These are phyloP conservation scores for Wilcoxina mikolae DNA, from an alignment of 495 filamentous ascomycete genomes.

Conservation along the genomic window DNA sequence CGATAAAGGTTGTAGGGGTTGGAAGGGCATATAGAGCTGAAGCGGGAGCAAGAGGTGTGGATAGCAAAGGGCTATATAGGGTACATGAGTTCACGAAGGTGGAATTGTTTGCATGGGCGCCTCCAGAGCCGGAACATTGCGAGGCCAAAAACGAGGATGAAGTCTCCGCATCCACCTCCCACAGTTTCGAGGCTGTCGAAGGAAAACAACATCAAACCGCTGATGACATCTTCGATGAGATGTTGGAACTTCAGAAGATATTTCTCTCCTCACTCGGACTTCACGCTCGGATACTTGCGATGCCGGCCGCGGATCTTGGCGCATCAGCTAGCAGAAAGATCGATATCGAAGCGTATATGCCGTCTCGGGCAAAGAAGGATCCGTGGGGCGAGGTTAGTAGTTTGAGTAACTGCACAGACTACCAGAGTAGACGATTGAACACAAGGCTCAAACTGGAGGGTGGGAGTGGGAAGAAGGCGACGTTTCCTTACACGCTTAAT, in stretches of 20 bases:
- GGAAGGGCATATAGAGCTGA: slow-evolving; percentile 89
- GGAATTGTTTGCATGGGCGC: slow-evolving; percentile 83
- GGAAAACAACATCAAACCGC: slow-evolving; percentile 21
- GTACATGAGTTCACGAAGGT: slow-evolving; percentile 99
- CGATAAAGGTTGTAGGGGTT: slow-evolving; percentile 62
- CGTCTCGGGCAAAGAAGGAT: slow-evolving; percentile 56
- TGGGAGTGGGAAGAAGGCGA: slow-evolving; percentile 29
- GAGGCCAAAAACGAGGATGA: background rate
- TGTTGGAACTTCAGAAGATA: slow-evolving; percentile 71
- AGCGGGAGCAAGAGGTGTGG: slow-evolving; percentile 72
- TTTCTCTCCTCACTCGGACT: slow-evolving; percentile 61
- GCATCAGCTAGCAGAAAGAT: slow-evolving; percentile 71
- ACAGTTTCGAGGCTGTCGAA: background rate
- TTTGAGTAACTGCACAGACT: slow-evolving; percentile 84
- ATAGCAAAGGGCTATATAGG: slow-evolving; percentile 88
- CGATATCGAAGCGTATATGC: slow-evolving; percentile 92
- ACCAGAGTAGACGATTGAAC: slow-evolving; percentile 69
- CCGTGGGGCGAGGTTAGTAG: slow-evolving; percentile 93
- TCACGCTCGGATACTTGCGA: slow-evolving; percentile 80
- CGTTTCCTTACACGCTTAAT: slow-evolving; percentile 70
- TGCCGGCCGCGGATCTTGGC: slow-evolving; percentile 78
- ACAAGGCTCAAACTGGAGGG: slow-evolving; percentile 17
- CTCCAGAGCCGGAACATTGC: slow-evolving; percentile 30
- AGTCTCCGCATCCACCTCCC: slow-evolving; percentile 9
- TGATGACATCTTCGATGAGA: slow-evolving; percentile 57